Base-by-base conservation (phyloP, 2,329 filamentous ascomycete genomes). In the Arachnomyces sp. region DNA sequence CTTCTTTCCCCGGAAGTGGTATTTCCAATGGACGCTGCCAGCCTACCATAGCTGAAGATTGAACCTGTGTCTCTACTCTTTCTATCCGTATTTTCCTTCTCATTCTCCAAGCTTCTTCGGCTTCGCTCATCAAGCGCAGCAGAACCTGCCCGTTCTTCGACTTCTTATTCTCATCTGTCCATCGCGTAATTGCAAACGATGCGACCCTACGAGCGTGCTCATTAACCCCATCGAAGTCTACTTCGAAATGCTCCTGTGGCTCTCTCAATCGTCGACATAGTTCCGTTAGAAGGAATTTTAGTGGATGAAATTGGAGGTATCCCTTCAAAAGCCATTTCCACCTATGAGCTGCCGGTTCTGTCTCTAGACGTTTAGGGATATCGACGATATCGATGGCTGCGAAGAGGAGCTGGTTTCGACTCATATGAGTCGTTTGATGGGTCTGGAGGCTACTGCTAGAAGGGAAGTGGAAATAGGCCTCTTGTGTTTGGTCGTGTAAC, bases 361-460 rank as follows among this genome's bases (percentile, higher is more conserved):
- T 34, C 21, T 48, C 44, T 7, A 52, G 15, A 11, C 48, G 48
- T 31, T 29, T 42, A 3, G 35, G 29, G 17, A 44, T 44, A 34
- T 86, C 82, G 34, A 85, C 71, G 33, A 85, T 77, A 49, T 86
- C 82, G 18, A 86, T 69, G 2, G 79, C 77, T 0, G 77, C 78
- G 31, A 78, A 63, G 54, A 84, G 84, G 1, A 86, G 69, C 43
- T 77, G 75, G 43, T 83, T 74, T 25, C 21, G 21, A 25, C 21
- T 25, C 5, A 25, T 9, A 41, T 75, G 74, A 7, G 75, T 73
- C 35, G 79, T 75, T 77, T 73, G 49, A 14, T 52, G 17, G 18
- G 16, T 13, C 7, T 7, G 28, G 8, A 25, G 28, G 9, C 13
- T 9, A 30, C 7, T 28, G 47, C 1, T 57, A n/a, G 50, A 47